Base-by-base conservation (phyloP, 1,139 yeast genomes). In the Zhuliangozyma parablackwelliae region DNA sequence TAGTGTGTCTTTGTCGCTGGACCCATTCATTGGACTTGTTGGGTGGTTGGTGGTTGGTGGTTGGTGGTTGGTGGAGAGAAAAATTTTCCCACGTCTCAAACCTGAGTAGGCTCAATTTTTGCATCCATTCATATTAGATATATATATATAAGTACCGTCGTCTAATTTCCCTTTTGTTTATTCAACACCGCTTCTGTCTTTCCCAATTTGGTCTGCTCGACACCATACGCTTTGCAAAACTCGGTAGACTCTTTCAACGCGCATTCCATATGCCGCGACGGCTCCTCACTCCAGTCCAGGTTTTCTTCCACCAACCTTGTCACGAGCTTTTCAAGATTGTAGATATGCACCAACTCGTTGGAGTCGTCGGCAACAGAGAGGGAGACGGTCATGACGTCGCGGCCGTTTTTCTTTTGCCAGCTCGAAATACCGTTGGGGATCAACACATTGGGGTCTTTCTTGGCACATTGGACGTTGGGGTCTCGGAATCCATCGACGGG, bases 351-450 rank as follows among this genome's bases (percentile, higher is more conserved):
- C n/a, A 54, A 46, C 35, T 61, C 58, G 26, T 63, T 64, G 1
- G 69, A 63, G 24, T 53, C 51, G 42, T 68, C 75, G 6, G 65
- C 52, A 16, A 63, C 53, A 2, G 71, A 63, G n/a, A 60, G 48
- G 21, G 66, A 43, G 29, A 69, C 40, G 1, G 68, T 57, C 41
- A 65, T 30, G 30, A 54, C 47, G 47, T 67, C 73, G 21, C n/a
- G 3, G 40, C 39, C 4, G 41, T 46, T 38, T 9, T 6, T 2
- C 24, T 23, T 23, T 27, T 40, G 37, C 69, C 69, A 64, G n/a
- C 45, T 42, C 2, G 69, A 56, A 13, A 67, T 53, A 5, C 70
- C 70, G 46, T 65, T 66, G 3, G 72, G 72, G 29, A 66, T 61
- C 31, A 66, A 49, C 5, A 57, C 62, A 41, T 61, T 62, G 20